Conservation (phyloP, 2,329 filamentous ascomycete genomes). For the Talaromyces piceae region DNA sequence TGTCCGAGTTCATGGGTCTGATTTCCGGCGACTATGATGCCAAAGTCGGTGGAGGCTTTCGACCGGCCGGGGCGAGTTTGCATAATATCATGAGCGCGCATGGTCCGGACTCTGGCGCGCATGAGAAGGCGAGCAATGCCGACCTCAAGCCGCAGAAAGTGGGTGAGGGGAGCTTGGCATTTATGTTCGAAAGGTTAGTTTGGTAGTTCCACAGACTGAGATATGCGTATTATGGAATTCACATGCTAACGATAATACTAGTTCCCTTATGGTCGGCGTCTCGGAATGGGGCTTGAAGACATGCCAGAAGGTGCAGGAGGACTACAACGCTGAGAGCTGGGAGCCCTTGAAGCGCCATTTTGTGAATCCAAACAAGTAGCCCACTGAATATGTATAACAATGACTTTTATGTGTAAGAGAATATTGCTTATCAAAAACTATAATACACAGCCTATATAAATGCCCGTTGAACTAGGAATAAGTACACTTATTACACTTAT, state of each 20-base stretch:
- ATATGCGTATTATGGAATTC: too few relatives aligned
- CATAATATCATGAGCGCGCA: constrained; percentile 69
- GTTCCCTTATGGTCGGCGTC: constrained; percentile 61
- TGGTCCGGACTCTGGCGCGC: constrained; percentile 50
- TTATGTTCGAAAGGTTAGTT: constrained; percentile 54
- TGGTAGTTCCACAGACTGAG: too few relatives aligned
- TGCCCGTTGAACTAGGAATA: not conserved
- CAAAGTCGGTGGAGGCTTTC: constrained; percentile 50
- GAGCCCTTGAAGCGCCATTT: constrained; percentile 59
- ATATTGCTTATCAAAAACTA: not conserved
- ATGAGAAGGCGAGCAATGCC: constrained; percentile 47
- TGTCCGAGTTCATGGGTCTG: constrained; percentile 60
- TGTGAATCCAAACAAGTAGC: constrained; percentile 33
- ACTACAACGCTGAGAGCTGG: constrained; percentile 80
- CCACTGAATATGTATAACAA: not conserved
- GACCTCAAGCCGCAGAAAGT: constrained; percentile 51
- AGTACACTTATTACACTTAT: not conserved
- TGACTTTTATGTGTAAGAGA: not conserved
- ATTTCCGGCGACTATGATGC: constrained; percentile 57
- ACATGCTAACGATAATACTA: constrained; percentile 14
- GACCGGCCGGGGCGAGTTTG: constrained; percentile 54
- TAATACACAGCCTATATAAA: not conserved
- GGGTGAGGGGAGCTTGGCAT: constrained; percentile 54
- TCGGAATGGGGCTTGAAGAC: constrained; percentile 65
- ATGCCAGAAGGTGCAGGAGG: constrained; percentile 62